These are phyloP conservation scores for Globisporangium solare DNA, from an alignment of 352 stramenopile species.

Conservation along the genomic window DNA sequence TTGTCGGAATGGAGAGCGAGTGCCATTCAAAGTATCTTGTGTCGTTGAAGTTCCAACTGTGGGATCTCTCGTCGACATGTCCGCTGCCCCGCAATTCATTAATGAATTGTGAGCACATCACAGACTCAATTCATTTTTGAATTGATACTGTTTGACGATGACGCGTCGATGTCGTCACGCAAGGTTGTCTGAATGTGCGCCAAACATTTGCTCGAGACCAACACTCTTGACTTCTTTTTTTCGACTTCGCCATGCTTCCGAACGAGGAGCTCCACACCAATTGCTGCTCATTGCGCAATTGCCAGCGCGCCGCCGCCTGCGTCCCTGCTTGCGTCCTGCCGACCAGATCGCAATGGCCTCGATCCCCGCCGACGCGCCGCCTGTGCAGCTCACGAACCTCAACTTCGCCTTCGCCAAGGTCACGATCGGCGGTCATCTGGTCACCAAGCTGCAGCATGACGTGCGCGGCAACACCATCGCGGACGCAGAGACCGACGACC, in stretches of 20 bases:
- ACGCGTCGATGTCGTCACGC: no score
- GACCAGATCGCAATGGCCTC: background rate
- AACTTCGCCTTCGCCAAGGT: constrained; percentile 79
- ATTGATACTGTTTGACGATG: no score
- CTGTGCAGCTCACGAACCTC: constrained; percentile 51
- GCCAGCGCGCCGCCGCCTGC: background rate
- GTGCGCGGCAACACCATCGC: constrained; percentile 4
- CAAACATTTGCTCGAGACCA: no score
- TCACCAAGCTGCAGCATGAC: constrained; percentile 58
- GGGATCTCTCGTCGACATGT: no score
- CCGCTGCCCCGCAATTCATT: no score
- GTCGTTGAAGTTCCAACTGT: no score
- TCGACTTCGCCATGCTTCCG: background rate
- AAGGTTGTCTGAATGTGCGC: no score
- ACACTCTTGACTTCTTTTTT: background rate
- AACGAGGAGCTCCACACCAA: background rate
- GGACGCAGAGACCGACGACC: constrained; percentile 33
- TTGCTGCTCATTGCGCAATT: background rate
- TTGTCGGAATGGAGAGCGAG: background rate
- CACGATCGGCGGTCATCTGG: constrained; percentile 48
- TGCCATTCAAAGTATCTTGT: no score
- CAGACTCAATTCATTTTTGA: no score
- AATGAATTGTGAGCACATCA: no score
- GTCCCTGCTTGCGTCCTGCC: background rate
- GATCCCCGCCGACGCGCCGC: constrained; percentile 8